Evolutionary conservation across 352 stramenopile genomes (phyloP), one percentile per base, ranked within the genome.

Genomic region (Pythium oligandrum): DNA sequence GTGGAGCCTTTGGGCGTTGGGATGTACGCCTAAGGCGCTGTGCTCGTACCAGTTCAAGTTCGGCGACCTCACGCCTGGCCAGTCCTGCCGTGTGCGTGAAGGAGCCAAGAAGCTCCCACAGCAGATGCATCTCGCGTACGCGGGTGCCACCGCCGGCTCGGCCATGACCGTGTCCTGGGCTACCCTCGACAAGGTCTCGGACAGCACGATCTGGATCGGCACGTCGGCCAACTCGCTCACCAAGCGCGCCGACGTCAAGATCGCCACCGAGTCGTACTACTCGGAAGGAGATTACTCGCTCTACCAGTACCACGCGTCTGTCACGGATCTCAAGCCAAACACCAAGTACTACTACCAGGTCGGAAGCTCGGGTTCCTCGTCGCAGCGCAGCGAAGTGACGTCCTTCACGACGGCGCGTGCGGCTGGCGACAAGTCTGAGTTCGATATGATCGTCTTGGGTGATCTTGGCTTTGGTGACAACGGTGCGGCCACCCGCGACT

Each of bases 101-200:
- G 65, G 60, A 26, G 59, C 58, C 30, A 81, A 81, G 57, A 75
- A 72, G 38, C 59, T 71, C 17, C 76, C 78, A 31, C 70, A 84
- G 58, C 78, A 88, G 50, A 59, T 86, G 10, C 78, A 85, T 50
- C 51, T 86, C 17, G 71, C 78, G 30, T 88, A 73, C 34, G 68
- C 78, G 30, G 75, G 73, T 31, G 57, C 47, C 4, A 51, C 68
- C 9, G 32, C 63, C 2, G 73, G 76, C 12, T 83, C 76, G 4
- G 68, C 45, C 8, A 88, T 88, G 76, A 75, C 68, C 1, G 48
- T 86, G 30, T 88, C 77, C 12, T 88, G 77, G 77, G 69, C 73
- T 4, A 85, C 75, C 2, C 83, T 71, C 47, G 63, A 70, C 10
- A 32, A 65, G 0, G 66, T 83, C 36, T 43, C 44, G 0, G 71